These are phyloP conservation scores for Excoecaria cochinchinensis DNA, from an alignment of 345 rosid species.

Conservation along the genomic window DNA sequence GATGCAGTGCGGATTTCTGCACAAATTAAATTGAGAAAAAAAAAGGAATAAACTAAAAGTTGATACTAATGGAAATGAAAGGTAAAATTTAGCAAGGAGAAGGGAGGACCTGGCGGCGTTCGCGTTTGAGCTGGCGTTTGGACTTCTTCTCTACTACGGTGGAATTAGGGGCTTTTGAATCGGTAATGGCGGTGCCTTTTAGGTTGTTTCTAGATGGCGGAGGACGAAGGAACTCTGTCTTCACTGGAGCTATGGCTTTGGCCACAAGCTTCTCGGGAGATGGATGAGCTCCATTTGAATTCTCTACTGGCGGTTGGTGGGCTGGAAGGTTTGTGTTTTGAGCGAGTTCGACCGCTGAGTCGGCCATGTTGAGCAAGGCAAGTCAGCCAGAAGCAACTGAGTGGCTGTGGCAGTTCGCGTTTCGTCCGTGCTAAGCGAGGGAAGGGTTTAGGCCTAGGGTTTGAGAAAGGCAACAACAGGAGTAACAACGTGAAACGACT, in stretches of 20 bases:
- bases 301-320: conserved; percentile 26
- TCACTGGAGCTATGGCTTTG: conserved; percentile 75
- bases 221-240: conserved; percentile 64
- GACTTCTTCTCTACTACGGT: conserved; percentile 72
- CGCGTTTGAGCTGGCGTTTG: conserved; percentile 90
- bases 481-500: too few relatives aligned
- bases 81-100: background rate
- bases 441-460: background rate
- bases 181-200: conserved; percentile 32
- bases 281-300: conserved; percentile 34
- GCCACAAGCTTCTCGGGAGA: conserved; percentile 73
- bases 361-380: conserved; percentile 22
- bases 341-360: background rate
- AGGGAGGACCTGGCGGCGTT: conserved; percentile 62
- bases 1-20: conserved; percentile 54
- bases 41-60: background rate
- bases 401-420: background rate
- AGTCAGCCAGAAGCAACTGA: background rate
- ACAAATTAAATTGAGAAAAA: background rate
- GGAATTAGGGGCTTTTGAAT: conserved; percentile 28
- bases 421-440: background rate
- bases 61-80: background rate
- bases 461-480: background rate
- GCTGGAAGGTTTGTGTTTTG: conserved; percentile 15
- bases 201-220: conserved; percentile 51